Base-by-base conservation (phyloP, 345 rosid genomes). In the Trapa incisa region DNA sequence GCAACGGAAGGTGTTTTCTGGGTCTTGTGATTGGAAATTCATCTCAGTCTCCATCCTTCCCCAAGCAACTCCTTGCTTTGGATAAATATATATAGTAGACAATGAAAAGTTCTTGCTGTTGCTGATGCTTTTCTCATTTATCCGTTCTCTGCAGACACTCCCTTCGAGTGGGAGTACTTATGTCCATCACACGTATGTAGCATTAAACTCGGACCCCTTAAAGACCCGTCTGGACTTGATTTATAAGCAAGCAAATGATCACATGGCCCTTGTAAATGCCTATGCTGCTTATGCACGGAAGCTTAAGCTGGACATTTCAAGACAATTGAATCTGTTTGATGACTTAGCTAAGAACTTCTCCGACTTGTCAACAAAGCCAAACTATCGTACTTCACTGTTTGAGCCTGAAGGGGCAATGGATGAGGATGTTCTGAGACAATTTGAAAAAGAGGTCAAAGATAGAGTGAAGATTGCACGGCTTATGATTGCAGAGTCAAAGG, bases 391-490 rank as follows among this genome's bases (percentile, higher is more conserved):
- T 33, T 72, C 80, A 0, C 68, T 88, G 61, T 84, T 86, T 63
- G 87, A 81, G 9, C 37, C 70, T 0, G 78, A 79, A 11, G 77
- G 76, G 35, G 76, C 78, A 0, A 70, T 89, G 43, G 98, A 92
- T 65, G 96, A 92, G 74, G 96, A 92, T 68, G 74, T 86, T 38
- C 64, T 92, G 71, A 82, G 90, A 81, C 86, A 65, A 61, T 84
- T 87, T 50, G 98, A 92, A 87, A 89, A 89, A 78, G 98, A 92
- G 79, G 96, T 92, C 42, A 89, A 92, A 65, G 96, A 92, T 22
- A 22, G 29, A 22, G 29, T 22, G 65, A 92, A 92, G 77, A 68
- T 76, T 0, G 83, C 88, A 0, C 80, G 98, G 56, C 61, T 76
- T 78, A 83, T 89, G 87, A 83, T 92, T 32, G 86, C 72, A 13